Evolutionary conservation across 495 filamentous ascomycete genomes (phyloP), one percentile per base, ranked within the genome.

Genomic region (Penicillium flavigenum): DNA sequence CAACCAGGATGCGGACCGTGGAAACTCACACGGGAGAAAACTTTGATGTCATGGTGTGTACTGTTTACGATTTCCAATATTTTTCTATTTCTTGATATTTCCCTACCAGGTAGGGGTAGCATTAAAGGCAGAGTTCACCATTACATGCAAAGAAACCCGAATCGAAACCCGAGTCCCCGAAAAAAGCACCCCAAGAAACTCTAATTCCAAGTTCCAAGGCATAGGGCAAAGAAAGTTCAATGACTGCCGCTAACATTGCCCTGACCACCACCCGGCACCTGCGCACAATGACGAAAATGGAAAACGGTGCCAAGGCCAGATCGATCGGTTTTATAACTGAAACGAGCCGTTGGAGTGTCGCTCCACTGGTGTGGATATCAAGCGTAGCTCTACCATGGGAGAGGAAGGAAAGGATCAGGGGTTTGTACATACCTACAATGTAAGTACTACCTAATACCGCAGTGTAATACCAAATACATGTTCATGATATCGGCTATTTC

Each of bases 261-360:
- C 26, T 17, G 44, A 56, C 20, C 34, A 57, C 54, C 26, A 26
- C 29, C 24, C 9, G 47, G 20, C 47, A 44, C 26, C 39, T 39
- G 47, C 39, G 22, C 44, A 26, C 24, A 24, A 29, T 47, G 44
- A 29, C 44, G 24, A 42, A 49, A n/a, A 31, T 14, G 39, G 5
- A 31, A 53, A 49, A 50, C 54, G 54, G 54, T 38, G 54, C 54
- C 54, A 57, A 57, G 54, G 10, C 31, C 20, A 27, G 45, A 54
- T 54, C 52, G 27, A 47, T 55, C 41, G 24, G 34, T 47, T 31
- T 47, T 12, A 24, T 50, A 24, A 14, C 27, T 49, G 47, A 50
- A 50, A 50, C 47, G 20, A 52, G 50, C 50, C 50, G 50, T 52
- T 52, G 38, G 3, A 16, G 48, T 29, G n/a, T 51, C 12, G 47